phyloP scores from a whole-genome alignment of 148 eudicot species.

The Gaultheria prostrata region DNA sequence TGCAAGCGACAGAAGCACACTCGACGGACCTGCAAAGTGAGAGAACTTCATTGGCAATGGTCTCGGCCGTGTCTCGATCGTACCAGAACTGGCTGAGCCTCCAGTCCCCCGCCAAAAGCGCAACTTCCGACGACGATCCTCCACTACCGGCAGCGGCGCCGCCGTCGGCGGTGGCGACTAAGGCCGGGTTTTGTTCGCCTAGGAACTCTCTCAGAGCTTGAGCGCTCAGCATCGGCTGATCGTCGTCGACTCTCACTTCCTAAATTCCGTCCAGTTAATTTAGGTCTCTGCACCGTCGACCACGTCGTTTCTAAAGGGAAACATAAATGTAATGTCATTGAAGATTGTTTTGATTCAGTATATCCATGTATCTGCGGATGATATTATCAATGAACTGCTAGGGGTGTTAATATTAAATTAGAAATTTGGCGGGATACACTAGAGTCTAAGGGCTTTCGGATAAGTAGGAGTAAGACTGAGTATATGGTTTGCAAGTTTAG shows the following conservation, averaged over 20 bases:
- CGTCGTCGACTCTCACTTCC: slow-evolving; percentile 36
- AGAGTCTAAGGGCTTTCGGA: no score
- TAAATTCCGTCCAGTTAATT: slow-evolving; percentile 17
- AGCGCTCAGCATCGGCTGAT: slow-evolving; percentile 57
- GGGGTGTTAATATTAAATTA: no score
- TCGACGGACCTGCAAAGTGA: slow-evolving; percentile 32
- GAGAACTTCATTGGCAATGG: slow-evolving; percentile 63
- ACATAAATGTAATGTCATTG: no score
- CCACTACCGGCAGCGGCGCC: slow-evolving; percentile 1
- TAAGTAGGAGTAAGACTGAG: no score
- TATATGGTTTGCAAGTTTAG: no score
- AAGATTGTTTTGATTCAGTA: no score
- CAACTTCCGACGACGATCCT: slow-evolving; percentile 27
- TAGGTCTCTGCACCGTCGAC: no score
- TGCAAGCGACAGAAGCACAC: slow-evolving; percentile 58
- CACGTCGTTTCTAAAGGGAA: no score
- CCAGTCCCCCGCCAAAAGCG: slow-evolving; percentile 74
- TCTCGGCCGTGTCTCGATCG: slow-evolving; percentile 64
- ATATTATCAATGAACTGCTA: no score
- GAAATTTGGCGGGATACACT: no score
- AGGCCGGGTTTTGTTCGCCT: slow-evolving; percentile 40
- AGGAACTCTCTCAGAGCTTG: slow-evolving; percentile 67
- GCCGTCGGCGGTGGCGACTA: no score
- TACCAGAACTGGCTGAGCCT: slow-evolving; percentile 97
- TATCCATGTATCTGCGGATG: no score